These are phyloP conservation scores for Fonsecaea monophora DNA, from an alignment of 2,329 filamentous ascomycete genomes.

Conservation along the genomic window DNA sequence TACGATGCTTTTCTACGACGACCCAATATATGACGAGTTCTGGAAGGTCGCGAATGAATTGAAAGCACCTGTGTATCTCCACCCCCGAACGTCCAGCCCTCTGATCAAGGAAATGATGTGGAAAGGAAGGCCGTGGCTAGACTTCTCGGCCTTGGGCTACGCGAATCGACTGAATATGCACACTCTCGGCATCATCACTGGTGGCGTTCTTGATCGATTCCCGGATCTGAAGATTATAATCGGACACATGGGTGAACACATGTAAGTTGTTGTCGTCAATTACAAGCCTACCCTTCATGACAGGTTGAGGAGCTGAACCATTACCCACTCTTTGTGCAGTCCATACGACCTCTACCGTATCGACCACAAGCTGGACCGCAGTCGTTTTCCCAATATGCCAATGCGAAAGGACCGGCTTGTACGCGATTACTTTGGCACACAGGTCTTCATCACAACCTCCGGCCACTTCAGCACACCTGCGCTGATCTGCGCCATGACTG, in stretches of 20 bases:
- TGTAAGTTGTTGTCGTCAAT: background rate
- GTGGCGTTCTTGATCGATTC: conserved; percentile 62
- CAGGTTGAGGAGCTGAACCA: background rate
- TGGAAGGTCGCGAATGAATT: conserved; percentile 32
- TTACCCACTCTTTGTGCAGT: conserved; percentile 50
- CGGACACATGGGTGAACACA: conserved; percentile 55
- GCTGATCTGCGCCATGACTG: conserved; percentile 48
- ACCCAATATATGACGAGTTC: conserved; percentile 61
- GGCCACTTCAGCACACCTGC: conserved; percentile 50
- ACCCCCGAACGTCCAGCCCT: conserved; percentile 51
- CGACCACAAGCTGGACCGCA: conserved; percentile 38
- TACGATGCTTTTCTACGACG: conserved; percentile 68
- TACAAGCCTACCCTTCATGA: background rate
- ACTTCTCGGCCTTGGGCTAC: conserved; percentile 30
- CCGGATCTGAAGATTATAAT: conserved; percentile 62
- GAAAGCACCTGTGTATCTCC: conserved; percentile 36
- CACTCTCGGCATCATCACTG: conserved; percentile 55
- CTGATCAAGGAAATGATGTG: conserved; percentile 44
- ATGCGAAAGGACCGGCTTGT: conserved; percentile 41
- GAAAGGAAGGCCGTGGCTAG: conserved; percentile 33
- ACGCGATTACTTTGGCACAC: conserved; percentile 49
- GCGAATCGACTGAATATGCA: conserved; percentile 41
- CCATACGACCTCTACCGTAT: conserved; percentile 57
- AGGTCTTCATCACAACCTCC: conserved; percentile 51
- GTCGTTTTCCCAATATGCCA: conserved; percentile 21